Evolutionary conservation across 78 protist species (phyloP), one percentile per base, ranked within the genome.

Genomic region (Cyanophora paradoxa): DNA sequence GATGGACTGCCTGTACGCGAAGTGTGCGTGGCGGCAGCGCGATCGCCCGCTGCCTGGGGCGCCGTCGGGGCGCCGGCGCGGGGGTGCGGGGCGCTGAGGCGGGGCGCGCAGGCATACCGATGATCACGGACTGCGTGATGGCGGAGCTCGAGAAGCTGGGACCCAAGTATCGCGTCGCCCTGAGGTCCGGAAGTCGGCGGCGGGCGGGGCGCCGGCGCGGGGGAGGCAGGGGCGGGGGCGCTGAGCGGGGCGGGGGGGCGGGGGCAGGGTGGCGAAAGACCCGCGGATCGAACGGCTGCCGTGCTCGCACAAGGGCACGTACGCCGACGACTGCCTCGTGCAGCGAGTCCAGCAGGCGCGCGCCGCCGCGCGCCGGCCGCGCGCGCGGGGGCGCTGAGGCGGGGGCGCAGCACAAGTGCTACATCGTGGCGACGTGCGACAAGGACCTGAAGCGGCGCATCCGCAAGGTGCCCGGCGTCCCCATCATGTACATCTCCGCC

Each of bases 261-360:
- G n/a, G n/a, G n/a, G n/a, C 37, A 61, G 95, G 6, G 46, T 93
- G 17, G 94, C 98, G 33, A 92, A 92, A 77, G 99, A 96, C 65
- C 94, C 97, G 30, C 91, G 98, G 20, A 89, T 96, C 81, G 80
- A 88, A 86, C 75, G 99, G 20, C 75, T 98, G 26, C 41, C 81
- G 11, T 95, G 99, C 85, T 40, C 58, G 19, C 97, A 91, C 79
- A 72, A 74, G 69, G 98, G 98, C 36, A 92, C 89, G 19, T 98
- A 98, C 77, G 99, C 98, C 8, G 99, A 98, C 79, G 99, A 98
- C 88, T 96, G 99, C 48, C 67, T 98, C n/a, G 85, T 90, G 31
- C 66, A 91, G 50, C 88, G 95, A 1, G 93, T 93, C 22, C 46
- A 33, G n/a, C 77, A 76, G n/a, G 66, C 64, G 16, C 44, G 68